These are phyloP conservation scores for Globisporangium paddicum DNA, from an alignment of 352 stramenopile genomes.

Conservation along the genomic window DNA sequence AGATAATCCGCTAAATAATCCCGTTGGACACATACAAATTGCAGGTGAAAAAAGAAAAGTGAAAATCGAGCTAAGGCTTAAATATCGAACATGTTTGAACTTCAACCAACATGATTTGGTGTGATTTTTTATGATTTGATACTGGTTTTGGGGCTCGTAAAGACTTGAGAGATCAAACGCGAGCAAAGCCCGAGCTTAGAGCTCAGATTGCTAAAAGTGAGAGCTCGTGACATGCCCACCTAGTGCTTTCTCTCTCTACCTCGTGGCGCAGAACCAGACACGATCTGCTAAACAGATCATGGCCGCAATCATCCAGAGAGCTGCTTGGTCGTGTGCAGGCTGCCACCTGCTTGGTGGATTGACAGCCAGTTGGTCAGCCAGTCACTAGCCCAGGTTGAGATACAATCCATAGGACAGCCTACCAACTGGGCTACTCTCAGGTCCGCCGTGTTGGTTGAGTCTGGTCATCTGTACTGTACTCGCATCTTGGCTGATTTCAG, in stretches of 20 bases:
- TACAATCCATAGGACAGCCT: too few relatives aligned
- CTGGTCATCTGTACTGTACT: too few relatives aligned
- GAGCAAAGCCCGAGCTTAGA: too few relatives aligned
- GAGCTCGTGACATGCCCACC: not conserved
- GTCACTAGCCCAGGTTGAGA: too few relatives aligned
- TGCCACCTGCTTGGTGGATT: not conserved
- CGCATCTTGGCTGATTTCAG: too few relatives aligned
- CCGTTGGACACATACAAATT: not conserved
- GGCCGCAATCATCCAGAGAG: not conserved
- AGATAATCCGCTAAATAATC: too few relatives aligned
- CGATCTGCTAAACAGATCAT: not conserved
- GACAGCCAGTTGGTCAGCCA: too few relatives aligned
- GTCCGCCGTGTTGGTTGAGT: too few relatives aligned
- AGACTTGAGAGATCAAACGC: too few relatives aligned
- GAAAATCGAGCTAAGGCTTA: not conserved
- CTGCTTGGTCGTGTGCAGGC: not conserved
- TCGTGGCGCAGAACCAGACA: not conserved
- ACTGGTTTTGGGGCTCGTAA: too few relatives aligned
- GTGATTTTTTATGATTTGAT: too few relatives aligned
- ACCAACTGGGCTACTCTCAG: too few relatives aligned
- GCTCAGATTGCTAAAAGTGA: not conserved
- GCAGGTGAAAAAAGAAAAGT: not conserved
- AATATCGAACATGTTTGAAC: not conserved
- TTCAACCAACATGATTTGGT: not conserved
- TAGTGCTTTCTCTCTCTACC: not conserved